Conservation (phyloP, 192 early-diverging fungal species). For the Bifiguratus adelaidae region DNA sequence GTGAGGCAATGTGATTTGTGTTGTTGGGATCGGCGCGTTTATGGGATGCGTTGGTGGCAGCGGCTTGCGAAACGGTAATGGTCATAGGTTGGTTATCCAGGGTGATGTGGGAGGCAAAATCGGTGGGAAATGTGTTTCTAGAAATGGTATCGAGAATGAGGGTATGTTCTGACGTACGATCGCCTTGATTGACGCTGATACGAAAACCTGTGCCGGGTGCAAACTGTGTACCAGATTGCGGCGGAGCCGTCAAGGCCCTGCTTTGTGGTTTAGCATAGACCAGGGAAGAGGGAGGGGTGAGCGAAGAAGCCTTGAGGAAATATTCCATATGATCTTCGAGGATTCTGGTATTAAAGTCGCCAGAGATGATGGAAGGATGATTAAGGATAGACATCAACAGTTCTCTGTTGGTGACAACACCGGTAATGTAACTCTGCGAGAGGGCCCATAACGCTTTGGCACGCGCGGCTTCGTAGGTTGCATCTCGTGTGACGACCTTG, state of each 20-base stretch:
- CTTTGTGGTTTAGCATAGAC: not conserved
- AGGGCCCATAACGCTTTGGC: slow-evolving; percentile 5
- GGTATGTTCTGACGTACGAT: not conserved
- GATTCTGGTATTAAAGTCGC: slow-evolving; percentile 77
- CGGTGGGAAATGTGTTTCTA: slow-evolving; percentile 12
- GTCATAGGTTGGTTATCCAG: not conserved
- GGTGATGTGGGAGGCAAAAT: slow-evolving; percentile 2
- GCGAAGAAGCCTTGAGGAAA: not conserved
- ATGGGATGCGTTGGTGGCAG: slow-evolving; percentile 2
- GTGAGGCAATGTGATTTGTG: slow-evolving; percentile 8
- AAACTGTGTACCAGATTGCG: slow-evolving; percentile 8
- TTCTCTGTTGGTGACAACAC: slow-evolving; percentile 83
- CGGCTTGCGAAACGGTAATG: slow-evolving; percentile 7
- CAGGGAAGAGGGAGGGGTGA: not conserved
- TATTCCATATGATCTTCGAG: slow-evolving; percentile 34
- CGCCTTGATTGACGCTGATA: not conserved
- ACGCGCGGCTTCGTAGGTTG: slow-evolving; percentile 69
- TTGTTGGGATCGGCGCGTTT: slow-evolving; percentile 6
- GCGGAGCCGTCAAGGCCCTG: not conserved
- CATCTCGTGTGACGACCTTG: slow-evolving; percentile 80
- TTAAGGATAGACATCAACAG: slow-evolving; percentile 69
- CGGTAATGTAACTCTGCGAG: slow-evolving; percentile 38
- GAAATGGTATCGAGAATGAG: slow-evolving; percentile 11
- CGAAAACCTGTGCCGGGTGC: slow-evolving; percentile 18
- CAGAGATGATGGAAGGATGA: slow-evolving; percentile 66